Percentiles rank a stretch among this genome's conserved stretches.
phyloP scores from a whole-genome alignment of 2,329 filamentous ascomycete genomes.

The Catunica adiposa region DNA sequence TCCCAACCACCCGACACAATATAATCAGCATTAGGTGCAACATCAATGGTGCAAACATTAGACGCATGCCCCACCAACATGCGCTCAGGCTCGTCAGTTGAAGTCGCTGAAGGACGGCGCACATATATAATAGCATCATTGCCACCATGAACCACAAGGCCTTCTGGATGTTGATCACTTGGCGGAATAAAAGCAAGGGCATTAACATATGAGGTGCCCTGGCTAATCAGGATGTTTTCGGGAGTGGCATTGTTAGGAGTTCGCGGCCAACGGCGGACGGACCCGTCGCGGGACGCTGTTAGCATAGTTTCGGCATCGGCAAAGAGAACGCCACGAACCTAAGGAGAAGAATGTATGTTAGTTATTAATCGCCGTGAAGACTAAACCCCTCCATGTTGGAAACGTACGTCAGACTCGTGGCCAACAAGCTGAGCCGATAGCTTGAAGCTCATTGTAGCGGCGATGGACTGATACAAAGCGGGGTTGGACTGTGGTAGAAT shows the following conservation, averaged over 20 bases:
- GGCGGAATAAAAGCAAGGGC: conserved; percentile 61
- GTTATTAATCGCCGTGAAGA: not conserved
- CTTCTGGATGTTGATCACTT: conserved; percentile 51
- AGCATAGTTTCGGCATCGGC: conserved; percentile 55
- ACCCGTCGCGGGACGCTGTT: conserved; percentile 82
- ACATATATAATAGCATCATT: conserved; percentile 90
- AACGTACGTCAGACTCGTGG: conserved; percentile 78
- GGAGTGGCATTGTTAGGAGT: conserved; percentile 38
- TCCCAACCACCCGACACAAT: conserved; percentile 94
- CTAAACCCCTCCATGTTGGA: not conserved
- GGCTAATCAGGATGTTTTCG: conserved; percentile 60
- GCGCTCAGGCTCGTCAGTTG: conserved; percentile 65
- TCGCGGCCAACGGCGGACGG: conserved; percentile 72
- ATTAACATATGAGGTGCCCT: conserved; percentile 78
- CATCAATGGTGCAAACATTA: conserved; percentile 78
- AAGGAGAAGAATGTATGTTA: not conserved
- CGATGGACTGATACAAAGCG: not conserved
- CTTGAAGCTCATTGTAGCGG: conserved; percentile 49
- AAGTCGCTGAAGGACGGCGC: conserved; percentile 48
- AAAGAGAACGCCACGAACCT: conserved; percentile 81
- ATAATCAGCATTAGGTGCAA: conserved; percentile 52
- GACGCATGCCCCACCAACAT: conserved; percentile 71
- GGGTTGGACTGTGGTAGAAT: not conserved
- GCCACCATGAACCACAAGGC: conserved; percentile 72
- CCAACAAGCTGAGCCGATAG: conserved; percentile 77